These are phyloP conservation scores for Verticillium nubilum DNA, from an alignment of 2,329 filamentous ascomycete genomes.

Conservation along the genomic window DNA sequence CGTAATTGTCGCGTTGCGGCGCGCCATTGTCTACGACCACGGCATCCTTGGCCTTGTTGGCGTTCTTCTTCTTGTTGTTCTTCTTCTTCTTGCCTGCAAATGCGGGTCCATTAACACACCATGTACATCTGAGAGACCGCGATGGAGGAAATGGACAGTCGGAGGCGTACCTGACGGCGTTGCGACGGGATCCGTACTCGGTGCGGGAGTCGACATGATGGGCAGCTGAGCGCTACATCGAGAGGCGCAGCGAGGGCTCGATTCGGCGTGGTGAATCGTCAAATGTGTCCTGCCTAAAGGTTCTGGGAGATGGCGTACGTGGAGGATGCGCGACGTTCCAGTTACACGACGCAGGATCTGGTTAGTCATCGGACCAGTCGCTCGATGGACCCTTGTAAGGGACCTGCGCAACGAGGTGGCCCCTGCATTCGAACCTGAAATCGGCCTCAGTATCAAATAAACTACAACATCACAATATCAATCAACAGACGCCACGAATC, in stretches of 20 bases:
- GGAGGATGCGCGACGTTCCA: not conserved
- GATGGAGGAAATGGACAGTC: not conserved
- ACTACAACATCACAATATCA: too few species aligned
- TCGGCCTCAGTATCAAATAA: too few species aligned
- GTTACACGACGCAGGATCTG: not conserved
- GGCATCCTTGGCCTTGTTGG: conserved; percentile 39
- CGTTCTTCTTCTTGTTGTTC: conserved; percentile 55
- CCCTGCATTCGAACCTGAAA: too few species aligned
- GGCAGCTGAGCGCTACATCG: not conserved
- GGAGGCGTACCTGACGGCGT: conserved; percentile 18
- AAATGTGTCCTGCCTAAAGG: not conserved
- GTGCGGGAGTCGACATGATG: conserved; percentile 22
- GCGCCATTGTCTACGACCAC: conserved; percentile 26
- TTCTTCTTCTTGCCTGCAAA: conserved; percentile 48
- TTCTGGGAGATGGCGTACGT: not conserved
- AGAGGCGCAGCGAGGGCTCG: not conserved
- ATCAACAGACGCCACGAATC: too few species aligned
- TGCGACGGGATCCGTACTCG: conserved; percentile 17
- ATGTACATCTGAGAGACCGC: not conserved
- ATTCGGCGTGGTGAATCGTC: not conserved
- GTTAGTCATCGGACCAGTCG: not conserved
- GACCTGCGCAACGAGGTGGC: not conserved
- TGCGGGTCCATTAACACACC: conserved; percentile 5
- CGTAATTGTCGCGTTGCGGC: conserved; percentile 26
- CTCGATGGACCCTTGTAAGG: not conserved